A percentile compares a stretch with the other conserved stretches of the same genome.
Conservation (phyloP, 768 basidiomycete genomes). For the Mycena maculata region DNA sequence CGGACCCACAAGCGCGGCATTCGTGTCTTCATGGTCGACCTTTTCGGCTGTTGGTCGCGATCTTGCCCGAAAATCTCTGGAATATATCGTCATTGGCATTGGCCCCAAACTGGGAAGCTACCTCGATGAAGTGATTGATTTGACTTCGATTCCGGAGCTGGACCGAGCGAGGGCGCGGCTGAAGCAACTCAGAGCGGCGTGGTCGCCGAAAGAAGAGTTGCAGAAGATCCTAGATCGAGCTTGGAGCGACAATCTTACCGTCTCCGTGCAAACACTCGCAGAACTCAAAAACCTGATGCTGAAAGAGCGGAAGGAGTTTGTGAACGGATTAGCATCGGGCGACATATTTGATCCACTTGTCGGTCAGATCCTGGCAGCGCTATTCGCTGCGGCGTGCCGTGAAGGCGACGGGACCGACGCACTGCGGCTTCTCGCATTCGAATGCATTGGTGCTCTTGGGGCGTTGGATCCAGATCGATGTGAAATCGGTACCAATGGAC, state of each 20-base stretch:
- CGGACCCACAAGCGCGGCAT: constrained; percentile 87
- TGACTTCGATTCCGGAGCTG: constrained; percentile 79
- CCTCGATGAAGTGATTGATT: constrained; percentile 84
- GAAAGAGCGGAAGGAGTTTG: constrained; percentile 59
- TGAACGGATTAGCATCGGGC: constrained; percentile 77
- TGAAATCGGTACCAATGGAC: constrained; percentile 68
- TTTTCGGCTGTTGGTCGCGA: constrained; percentile 65
- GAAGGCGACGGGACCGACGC: constrained; percentile 82
- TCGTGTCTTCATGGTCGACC: constrained; percentile 80
- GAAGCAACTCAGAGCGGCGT: constrained; percentile 56
- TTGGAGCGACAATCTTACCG: constrained; percentile 82
- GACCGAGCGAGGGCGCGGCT: constrained; percentile 55
- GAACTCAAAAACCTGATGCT: constrained; percentile 81
- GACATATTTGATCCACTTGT: constrained; percentile 87
- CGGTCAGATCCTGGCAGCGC: constrained; percentile 70
- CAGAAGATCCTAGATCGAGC: constrained; percentile 78
- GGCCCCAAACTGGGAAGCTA: constrained; percentile 63
- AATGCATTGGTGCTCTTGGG: constrained; percentile 92
- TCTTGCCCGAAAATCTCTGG: constrained; percentile 69
- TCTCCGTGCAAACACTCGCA: constrained; percentile 76
- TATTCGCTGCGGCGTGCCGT: constrained; percentile 78
- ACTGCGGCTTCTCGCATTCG: constrained; percentile 79
- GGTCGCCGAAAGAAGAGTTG: constrained; percentile 67
- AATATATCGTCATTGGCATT: constrained; percentile 76
- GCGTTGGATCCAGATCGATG: constrained; percentile 96